A percentile compares a stretch with the other conserved stretches of the same genome.
Conservation (phyloP, 352 stramenopile genomes). For the Aphanomyces invadans region DNA sequence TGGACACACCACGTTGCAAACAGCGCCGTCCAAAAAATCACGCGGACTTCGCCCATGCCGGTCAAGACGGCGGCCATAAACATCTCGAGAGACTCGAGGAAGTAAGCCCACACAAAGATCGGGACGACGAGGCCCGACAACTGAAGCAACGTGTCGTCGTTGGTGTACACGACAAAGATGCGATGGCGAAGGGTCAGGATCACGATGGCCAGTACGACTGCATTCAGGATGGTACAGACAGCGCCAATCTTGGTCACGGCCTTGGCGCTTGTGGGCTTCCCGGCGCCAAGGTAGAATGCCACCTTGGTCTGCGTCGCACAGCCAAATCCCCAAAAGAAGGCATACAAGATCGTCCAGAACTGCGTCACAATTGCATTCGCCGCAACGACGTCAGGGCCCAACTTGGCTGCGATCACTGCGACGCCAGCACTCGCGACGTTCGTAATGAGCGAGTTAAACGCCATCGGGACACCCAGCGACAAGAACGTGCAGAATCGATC, state of each 20-base stretch:
- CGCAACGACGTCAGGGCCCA: conserved; percentile 30
- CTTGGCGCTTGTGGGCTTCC: conserved; percentile 53
- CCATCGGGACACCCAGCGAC: conserved; percentile 28
- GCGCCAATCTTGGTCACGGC: conserved; percentile 56
- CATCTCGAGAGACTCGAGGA: conserved; percentile 56
- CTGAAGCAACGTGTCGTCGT: conserved; percentile 40
- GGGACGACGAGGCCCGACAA: conserved; percentile 47
- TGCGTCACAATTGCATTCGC: conserved; percentile 30
- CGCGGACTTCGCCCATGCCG: conserved; percentile 44
- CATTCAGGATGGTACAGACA: conserved; percentile 14
- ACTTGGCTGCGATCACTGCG: conserved; percentile 53
- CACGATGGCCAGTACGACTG: conserved; percentile 3
- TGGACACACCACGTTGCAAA: conserved; percentile 52
- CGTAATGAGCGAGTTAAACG: conserved; percentile 32
- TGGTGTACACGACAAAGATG: conserved; percentile 55
- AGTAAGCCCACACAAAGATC: conserved; percentile 48
- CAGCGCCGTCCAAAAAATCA: conserved; percentile 46
- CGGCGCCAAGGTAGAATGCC: conserved; percentile 65
- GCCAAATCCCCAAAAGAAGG: conserved; percentile 30
- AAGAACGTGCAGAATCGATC: conserved; percentile 26
- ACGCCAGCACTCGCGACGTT: conserved; percentile 65
- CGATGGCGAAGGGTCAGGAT: conserved; percentile 14
- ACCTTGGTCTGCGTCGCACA: conserved; percentile 60
- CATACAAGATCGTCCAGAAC: conserved; percentile 26
- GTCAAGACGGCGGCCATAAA: conserved; percentile 38